Conservation (phyloP, 1,139 yeast genomes). For the Kodamaea sp. region DNA sequence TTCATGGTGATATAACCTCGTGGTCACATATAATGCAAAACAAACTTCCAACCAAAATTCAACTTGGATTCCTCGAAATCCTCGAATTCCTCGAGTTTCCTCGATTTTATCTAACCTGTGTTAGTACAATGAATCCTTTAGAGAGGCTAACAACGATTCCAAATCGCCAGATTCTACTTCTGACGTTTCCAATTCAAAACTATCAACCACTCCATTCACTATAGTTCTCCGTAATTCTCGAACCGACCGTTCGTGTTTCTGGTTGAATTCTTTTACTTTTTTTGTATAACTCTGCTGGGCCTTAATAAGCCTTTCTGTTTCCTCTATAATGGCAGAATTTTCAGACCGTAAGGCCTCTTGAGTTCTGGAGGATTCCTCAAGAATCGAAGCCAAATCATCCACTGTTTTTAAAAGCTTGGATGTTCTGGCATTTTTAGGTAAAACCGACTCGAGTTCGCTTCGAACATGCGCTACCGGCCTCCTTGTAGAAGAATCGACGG, state of each 20-base stretch:
- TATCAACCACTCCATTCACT: slow-evolving; percentile 2
- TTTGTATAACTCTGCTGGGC: slow-evolving; percentile 10
- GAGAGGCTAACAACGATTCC: no score
- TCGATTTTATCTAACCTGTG: no score
- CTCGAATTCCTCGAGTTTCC: no score
- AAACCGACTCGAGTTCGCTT: slow-evolving; percentile 1
- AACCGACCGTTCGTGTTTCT: slow-evolving; percentile 2
- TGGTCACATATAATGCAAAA: no score
- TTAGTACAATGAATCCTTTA: no score
- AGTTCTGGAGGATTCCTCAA: slow-evolving; percentile 3
- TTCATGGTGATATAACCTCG: no score
- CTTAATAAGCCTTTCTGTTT: slow-evolving; percentile 11
- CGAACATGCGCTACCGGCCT: neutral
- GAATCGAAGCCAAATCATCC: slow-evolving; percentile 4
- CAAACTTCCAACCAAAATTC: no score
- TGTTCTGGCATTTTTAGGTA: slow-evolving; percentile 3
- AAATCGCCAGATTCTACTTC: no score
- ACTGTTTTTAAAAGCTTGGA: slow-evolving; percentile 3
- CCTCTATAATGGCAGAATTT: slow-evolving; percentile 6
- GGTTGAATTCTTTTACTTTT: slow-evolving; percentile 8
- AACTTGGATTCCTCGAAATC: no score
- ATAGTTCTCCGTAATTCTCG: slow-evolving; percentile 4
- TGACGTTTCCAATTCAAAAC: no score
- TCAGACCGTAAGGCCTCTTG: slow-evolving; percentile 5
- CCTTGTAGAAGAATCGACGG: neutral